A percentile compares a stretch with the other conserved stretches of the same genome.
These are phyloP conservation scores for Protea cynaroides DNA, from an alignment of 164 flowering plant genomes.

Conservation along the genomic window DNA sequence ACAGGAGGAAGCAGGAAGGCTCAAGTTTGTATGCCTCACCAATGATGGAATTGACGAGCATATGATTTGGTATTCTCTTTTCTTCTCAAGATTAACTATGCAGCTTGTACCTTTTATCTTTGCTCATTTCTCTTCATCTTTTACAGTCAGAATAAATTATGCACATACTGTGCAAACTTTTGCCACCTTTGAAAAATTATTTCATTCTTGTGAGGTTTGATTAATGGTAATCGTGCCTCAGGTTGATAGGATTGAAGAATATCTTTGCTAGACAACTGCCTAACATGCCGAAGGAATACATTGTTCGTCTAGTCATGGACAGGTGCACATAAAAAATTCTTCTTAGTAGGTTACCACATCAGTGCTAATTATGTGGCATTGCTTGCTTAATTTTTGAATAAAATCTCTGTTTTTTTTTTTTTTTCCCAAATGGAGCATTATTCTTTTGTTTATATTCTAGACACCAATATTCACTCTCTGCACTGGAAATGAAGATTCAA, in stretches of 20 bases:
- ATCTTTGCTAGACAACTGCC: slow-evolving; percentile 96
- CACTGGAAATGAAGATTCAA: background rate
- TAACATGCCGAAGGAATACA: slow-evolving; percentile 98
- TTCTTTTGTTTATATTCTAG: background rate
- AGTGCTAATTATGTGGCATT: background rate
- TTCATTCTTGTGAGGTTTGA: slow-evolving; percentile 1
- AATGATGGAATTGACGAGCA: slow-evolving; percentile 90
- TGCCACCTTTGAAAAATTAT: no score
- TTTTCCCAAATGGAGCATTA: background rate
- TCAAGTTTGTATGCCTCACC: slow-evolving; percentile 71
- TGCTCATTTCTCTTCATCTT: background rate
- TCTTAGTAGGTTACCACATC: background rate
- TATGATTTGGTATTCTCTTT: slow-evolving; percentile 83
- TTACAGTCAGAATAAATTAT: background rate
- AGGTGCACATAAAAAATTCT: slow-evolving; percentile 36
- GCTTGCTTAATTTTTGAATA: background rate
- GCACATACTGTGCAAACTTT: background rate
- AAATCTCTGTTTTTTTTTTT: background rate
- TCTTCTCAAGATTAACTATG: slow-evolving; percentile 6
- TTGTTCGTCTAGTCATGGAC: slow-evolving; percentile 98
- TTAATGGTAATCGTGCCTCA: slow-evolving; percentile 21
- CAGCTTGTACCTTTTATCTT: background rate
- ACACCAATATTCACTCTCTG: background rate
- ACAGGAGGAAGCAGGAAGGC: slow-evolving; percentile 82
- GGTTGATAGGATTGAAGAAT: slow-evolving; percentile 98